Evolutionary conservation across 805 yeast species (phyloP).

Genomic region (Maudiozyma pseudohumilis): DNA sequence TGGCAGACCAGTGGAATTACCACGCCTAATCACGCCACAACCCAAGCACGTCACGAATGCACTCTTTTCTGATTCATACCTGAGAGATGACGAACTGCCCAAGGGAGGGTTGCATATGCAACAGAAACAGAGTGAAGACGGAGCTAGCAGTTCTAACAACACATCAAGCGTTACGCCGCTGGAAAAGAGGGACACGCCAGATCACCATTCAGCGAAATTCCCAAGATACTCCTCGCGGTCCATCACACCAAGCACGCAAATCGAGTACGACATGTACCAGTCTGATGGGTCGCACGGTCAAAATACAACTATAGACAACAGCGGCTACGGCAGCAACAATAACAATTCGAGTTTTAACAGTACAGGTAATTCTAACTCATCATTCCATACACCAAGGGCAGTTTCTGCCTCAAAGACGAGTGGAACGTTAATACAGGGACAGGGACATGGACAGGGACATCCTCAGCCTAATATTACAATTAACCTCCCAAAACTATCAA

Average conservation of each 20-base stretch:
- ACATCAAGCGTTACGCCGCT: neutral
- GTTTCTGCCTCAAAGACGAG: neutral
- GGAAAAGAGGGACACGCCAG: neutral
- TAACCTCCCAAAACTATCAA: slow-evolving; percentile 17
- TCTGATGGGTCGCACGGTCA: slow-evolving; percentile 1
- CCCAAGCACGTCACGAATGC: slow-evolving; percentile 11
- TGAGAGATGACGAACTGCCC: slow-evolving; percentile 35
- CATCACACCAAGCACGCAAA: slow-evolving; percentile 16
- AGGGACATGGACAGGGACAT: too few relatives aligned
- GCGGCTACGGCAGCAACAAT: slow-evolving; percentile 2
- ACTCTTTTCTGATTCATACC: slow-evolving; percentile 35
- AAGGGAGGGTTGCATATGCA: slow-evolving; percentile 11
- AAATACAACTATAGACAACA: slow-evolving; percentile 6
- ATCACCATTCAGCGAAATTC: neutral
- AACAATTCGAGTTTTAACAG: neutral
- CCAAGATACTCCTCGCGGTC: slow-evolving; percentile 13
- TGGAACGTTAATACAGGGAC: slow-evolving; percentile 6
- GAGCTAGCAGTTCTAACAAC: neutral
- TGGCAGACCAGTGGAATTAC: neutral
- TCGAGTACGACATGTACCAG: slow-evolving; percentile 6
- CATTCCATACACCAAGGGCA: neutral
- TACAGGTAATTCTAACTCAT: slow-evolving; percentile 1
- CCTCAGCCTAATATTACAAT: neutral
- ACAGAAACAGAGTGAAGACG: neutral
- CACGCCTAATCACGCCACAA: slow-evolving; percentile 19